These are phyloP conservation scores for Thuidium tamariscinum DNA, from an alignment of 225 moss, liverwort and hornwort species.

Conservation along the genomic window DNA sequence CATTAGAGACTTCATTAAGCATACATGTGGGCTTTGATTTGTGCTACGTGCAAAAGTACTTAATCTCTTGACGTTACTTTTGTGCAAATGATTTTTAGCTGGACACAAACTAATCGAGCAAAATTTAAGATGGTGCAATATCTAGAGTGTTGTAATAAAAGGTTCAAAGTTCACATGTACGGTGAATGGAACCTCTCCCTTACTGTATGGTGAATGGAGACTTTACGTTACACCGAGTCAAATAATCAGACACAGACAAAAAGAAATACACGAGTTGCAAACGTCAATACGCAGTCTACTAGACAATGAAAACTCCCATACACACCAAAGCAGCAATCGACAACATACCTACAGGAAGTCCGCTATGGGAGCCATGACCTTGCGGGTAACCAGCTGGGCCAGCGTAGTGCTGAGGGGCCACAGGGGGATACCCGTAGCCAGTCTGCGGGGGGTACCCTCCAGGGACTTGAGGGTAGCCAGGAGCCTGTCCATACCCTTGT, in stretches of 20 bases:
- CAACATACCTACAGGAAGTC: slow-evolving; percentile 5
- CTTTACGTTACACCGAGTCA: neutral
- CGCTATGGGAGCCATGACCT: neutral
- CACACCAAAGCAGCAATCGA: neutral
- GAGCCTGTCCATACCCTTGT: slow-evolving; percentile 3
- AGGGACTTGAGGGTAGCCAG: slow-evolving; percentile 11
- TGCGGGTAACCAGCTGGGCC: slow-evolving; percentile 6
- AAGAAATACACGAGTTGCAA: neutral
- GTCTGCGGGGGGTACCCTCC: slow-evolving; percentile 10
- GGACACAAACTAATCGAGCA: neutral
- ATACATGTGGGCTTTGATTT: neutral
- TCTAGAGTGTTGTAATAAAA: neutral
- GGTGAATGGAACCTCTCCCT: neutral
- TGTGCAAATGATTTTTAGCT: neutral
- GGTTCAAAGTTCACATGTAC: neutral
- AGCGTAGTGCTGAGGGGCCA: neutral
- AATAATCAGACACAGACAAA: neutral
- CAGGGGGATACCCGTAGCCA: neutral
- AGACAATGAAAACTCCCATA: neutral
- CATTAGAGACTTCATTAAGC: neutral
- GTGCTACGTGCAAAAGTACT: neutral
- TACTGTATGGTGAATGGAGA: neutral
- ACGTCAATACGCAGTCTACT: neutral
- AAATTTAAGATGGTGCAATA: neutral
- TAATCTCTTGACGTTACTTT: neutral